Base-by-base conservation (phyloP, 352 stramenopile species). In the Phytopythium mirpurense region DNA sequence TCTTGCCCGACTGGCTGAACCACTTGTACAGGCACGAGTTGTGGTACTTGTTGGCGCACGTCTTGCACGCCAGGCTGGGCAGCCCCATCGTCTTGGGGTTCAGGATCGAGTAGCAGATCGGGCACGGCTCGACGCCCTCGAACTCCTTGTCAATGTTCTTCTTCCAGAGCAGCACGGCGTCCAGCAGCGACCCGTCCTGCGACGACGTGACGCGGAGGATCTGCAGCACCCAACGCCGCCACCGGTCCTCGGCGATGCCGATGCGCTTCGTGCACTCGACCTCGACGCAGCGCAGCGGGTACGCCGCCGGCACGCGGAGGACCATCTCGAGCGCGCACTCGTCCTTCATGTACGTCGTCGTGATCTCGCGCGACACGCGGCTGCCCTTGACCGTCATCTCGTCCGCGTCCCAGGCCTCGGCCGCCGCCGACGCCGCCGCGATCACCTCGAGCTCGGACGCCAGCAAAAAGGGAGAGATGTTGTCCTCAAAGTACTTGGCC, bases 1-100 rank as follows among this genome's bases (percentile, higher is more conserved):
- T 96, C 72, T 97, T 97, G 70, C 86, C 84, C 54, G 84, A 95
- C 59, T 96, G 90, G 68, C 93, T 94, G 69, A 97, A 97, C 88
- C 89, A 97, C 74, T 96, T 96, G 85, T 96, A 96, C 29, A 97
- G 71, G 62, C 89, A 97, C 63, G 83, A 90, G 66, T 93, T 93
- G 75, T 97, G 89, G 73, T 96, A 97, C 70, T 92, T 94, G 78
- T 96, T 97, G 51, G 67, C 74, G 75, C 89, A 97, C 29, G 87
- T 96, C 62, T 96, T 96, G 78, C 89, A 97, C 27, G 81, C 68
- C 55, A 97, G 57, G 32, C 85, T 91, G 34, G 89, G 89, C 49
- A 97, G 65, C 0, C 74, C 79, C 83, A 95, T 95, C 44, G 82
- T 94, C 70, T 93, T 93, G 9, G 87, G 83, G 59, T 97, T 94